A percentile compares a stretch with the other conserved stretches of the same genome.
Conservation (phyloP, 2,329 filamentous ascomycete genomes). For the Emergomyces africanus region DNA sequence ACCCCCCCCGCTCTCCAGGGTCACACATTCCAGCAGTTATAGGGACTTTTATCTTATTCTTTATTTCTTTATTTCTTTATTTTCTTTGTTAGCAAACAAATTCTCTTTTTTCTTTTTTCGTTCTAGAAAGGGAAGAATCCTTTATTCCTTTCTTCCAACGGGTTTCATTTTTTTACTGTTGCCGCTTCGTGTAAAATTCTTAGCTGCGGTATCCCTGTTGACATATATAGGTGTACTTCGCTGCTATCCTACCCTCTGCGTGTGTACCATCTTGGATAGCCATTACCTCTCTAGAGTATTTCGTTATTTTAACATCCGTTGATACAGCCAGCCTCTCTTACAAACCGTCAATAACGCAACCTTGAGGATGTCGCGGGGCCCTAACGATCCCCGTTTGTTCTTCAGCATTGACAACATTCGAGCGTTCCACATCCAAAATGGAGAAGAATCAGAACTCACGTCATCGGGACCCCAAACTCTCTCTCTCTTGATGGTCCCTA, state of each 20-base stretch:
- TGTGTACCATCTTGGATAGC: not conserved
- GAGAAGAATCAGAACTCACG: conserved; percentile 70
- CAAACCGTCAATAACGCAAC: not conserved
- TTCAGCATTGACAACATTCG: conserved; percentile 62
- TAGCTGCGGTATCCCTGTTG: not conserved
- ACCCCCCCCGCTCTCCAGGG: not conserved
- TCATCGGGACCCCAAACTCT: conserved; percentile 79
- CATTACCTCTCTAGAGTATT: not conserved
- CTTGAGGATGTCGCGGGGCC: conserved; percentile 6
- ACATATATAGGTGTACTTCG: not conserved
- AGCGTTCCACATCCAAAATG: conserved; percentile 83
- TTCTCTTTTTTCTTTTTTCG: not conserved
- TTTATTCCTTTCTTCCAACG: not conserved
- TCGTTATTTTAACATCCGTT: not conserved
- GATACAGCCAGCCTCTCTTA: not conserved
- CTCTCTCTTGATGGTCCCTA: conserved; percentile 91
- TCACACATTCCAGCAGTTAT: not conserved
- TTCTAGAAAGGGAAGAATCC: not conserved
- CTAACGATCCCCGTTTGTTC: conserved; percentile 26
- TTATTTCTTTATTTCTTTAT: not conserved
- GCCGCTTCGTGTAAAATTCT: too few species aligned
- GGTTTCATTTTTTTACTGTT: not conserved
- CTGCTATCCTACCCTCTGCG: not conserved
- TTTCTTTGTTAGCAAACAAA: too few species aligned
- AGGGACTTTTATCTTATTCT: too few species aligned